Conservation (phyloP, 1,139 yeast genomes). For the Pichia cactophila region DNA sequence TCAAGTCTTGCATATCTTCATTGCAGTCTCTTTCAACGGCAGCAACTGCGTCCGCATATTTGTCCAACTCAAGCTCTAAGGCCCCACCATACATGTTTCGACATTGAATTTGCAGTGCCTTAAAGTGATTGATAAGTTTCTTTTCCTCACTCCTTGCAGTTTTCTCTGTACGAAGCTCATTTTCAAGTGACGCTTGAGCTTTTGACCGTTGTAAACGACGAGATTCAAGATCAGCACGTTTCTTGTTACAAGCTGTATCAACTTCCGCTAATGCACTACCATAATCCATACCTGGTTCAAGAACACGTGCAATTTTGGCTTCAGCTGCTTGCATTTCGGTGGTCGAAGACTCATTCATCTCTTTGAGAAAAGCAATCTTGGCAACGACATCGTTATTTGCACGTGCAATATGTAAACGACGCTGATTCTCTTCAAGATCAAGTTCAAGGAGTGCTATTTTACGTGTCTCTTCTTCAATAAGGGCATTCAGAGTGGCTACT, state of each 20-base stretch:
- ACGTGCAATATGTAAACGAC: conserved; percentile 43
- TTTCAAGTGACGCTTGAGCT: conserved; percentile 1
- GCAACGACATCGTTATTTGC: conserved; percentile 55
- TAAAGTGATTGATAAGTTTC: not conserved
- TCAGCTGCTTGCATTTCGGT: conserved; percentile 1
- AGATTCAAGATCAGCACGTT: conserved; percentile 2
- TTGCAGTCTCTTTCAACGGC: conserved; percentile 56
- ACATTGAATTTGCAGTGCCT: conserved; percentile 2
- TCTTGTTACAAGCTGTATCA: conserved; percentile 3
- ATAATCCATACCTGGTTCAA: not conserved
- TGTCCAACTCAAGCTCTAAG: conserved; percentile 31
- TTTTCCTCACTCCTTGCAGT: not conserved
- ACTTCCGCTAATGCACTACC: not conserved
- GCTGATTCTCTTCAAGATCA: conserved; percentile 43
- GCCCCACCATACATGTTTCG: conserved; percentile 10
- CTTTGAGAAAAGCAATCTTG: conserved; percentile 38
- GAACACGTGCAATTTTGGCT: conserved; percentile 1
- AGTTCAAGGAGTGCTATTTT: conserved; percentile 5
- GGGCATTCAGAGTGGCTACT: conserved; percentile 33
- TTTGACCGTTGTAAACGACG: conserved; percentile 3
- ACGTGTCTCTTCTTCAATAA: conserved; percentile 1
- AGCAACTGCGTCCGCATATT: conserved; percentile 41
- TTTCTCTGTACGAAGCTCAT: conserved; percentile 2
- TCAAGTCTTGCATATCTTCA: conserved; percentile 52
- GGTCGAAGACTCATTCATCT: conserved; percentile 25